Evolutionary conservation across 805 yeast species (phyloP), one percentile per base, ranked within the genome.

Genomic region (Scheffersomyces stipitis): DNA sequence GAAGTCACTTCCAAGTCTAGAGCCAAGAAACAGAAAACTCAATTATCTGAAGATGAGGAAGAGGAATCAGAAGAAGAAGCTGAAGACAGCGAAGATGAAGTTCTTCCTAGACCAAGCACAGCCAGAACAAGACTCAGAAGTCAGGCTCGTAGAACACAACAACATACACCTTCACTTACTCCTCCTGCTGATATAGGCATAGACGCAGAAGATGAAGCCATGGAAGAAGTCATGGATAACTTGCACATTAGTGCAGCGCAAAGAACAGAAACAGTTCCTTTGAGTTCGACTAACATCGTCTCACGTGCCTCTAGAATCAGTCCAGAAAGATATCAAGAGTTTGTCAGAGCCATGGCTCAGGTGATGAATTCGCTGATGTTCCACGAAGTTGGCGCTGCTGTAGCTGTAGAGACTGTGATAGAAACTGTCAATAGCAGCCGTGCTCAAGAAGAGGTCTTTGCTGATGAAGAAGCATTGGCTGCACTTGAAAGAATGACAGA

Each of bases 1-100:
- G 95, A 87, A 57, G 78, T 79, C 5, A 62, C 73, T 23, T 58
- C 60, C 53, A 33, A 34, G 36, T 15, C 30, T 23, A 33, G 28
- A 14, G 46, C 55, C 30, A 66, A 64, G 57, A 56, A 61, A 39
- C 59, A 56, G 36, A 59, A 44, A 42, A 43, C 45, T 6, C 34
- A 33, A 13, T 15, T 22, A 14, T 36, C 45, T 54, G 38, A 51
- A 50, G 26, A 40, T 32, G 37, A 54, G 44, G 45, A 52, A 38
- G 57, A 62, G 44, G 58, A 62, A 50, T 58, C 66, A 42, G 51
- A 66, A 35, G 69, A 70, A 10, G 62, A 54, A 15, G 58, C 45
- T 18, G 54, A 42, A 3, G 52, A 39, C 4, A 51, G 46, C 6
- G 56, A 47, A 10, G 52, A 36, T 49, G 45, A 28, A 17, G 42